Base-by-base conservation (phyloP, 164 flowering plant species). In the Nelumbo lutea region DNA sequence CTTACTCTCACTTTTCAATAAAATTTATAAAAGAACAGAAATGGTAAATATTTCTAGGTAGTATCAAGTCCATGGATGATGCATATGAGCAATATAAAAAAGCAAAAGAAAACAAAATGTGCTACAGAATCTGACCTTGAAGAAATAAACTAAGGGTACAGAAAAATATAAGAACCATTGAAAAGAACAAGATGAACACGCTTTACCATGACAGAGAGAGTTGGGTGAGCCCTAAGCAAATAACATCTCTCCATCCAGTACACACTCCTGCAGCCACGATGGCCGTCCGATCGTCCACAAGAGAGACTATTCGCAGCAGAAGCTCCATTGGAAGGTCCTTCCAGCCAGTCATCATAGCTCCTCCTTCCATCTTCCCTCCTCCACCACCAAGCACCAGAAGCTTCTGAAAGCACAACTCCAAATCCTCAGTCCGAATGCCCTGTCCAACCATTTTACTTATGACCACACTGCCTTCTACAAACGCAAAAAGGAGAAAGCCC, bases 251-350 rank as follows among this genome's bases (percentile, higher is more conserved):
- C 99, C 99, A 95, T 1, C 96, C 97, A 74, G 91, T 85, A 72
- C 98, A 95, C n/a, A 95, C 96, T 5, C 90, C 97, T 51, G 97
- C 88, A 65, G 89, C 97, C 66, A 79, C 72, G 67, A 95, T 77
- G 44, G 84, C 89, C 2, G 96, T 79, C 75, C 85, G 88, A 82
- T 89, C 94, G 84, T 95, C 97, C 9, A 85, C 89, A 8, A 95
- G 87, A 0, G 91, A 83, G 13, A 90, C 65, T 53, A 95, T 90
- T 65, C 93, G 74, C 85, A 95, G 59, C 78, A 95, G 70, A 39
- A 95, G 92, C 85, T 95, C 98, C 93, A 90, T 82, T 0, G 99
- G 99, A 61, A 95, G 87, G 79, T 95, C 99, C 69, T 95, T 92
- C 99, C 99, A 95, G 68, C 87, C 93, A 15, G 76, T 75, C 59